Conservation (phyloP, 495 filamentous ascomycete genomes). For the Polyplosphaeria fusca region DNA sequence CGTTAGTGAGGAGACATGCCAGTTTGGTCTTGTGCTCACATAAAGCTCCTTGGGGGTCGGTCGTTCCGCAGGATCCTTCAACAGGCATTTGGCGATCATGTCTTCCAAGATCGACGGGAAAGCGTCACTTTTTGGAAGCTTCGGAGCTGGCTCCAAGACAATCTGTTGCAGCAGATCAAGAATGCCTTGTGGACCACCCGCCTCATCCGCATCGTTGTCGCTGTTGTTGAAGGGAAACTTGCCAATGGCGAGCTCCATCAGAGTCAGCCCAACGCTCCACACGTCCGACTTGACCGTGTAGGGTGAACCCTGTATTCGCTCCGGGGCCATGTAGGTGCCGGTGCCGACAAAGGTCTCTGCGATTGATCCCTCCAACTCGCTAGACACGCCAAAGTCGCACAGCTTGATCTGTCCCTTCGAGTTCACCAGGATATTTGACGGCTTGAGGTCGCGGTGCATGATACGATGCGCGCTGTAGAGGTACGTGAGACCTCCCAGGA, state of each 20-base stretch:
- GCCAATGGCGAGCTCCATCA: slow-evolving; percentile 96
- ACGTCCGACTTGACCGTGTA: slow-evolving; percentile 99
- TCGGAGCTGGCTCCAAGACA: slow-evolving; percentile 91
- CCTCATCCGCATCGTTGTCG: slow-evolving; percentile 64
- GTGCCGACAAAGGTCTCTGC: slow-evolving; percentile 98
- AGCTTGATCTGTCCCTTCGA: slow-evolving; percentile 92
- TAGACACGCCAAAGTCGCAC: slow-evolving; percentile 96
- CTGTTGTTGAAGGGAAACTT: slow-evolving; percentile 89
- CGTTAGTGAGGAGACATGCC: not conserved
- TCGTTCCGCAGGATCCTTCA: slow-evolving; percentile 80
- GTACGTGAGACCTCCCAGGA: slow-evolving; percentile 90
- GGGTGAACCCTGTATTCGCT: slow-evolving; percentile 91
- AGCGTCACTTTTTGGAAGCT: slow-evolving; percentile 90
- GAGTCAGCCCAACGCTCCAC: slow-evolving; percentile 93
- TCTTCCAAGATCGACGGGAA: slow-evolving; percentile 93
- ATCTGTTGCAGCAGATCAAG: slow-evolving; percentile 95
- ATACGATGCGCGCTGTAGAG: slow-evolving; percentile 92
- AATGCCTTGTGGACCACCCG: slow-evolving; percentile 82
- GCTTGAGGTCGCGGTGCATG: slow-evolving; percentile 98
- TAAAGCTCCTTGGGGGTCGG: slow-evolving; percentile 88
- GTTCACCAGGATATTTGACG: slow-evolving; percentile 94
- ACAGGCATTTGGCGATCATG: slow-evolving; percentile 92
- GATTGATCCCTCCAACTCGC: slow-evolving; percentile 93
- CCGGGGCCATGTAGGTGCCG: slow-evolving; percentile 98
- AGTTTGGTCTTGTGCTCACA: slow-evolving; percentile 48